These are phyloP conservation scores for Termitomyces sp. DNA, from an alignment of 768 basidiomycete genomes.

Conservation along the genomic window DNA sequence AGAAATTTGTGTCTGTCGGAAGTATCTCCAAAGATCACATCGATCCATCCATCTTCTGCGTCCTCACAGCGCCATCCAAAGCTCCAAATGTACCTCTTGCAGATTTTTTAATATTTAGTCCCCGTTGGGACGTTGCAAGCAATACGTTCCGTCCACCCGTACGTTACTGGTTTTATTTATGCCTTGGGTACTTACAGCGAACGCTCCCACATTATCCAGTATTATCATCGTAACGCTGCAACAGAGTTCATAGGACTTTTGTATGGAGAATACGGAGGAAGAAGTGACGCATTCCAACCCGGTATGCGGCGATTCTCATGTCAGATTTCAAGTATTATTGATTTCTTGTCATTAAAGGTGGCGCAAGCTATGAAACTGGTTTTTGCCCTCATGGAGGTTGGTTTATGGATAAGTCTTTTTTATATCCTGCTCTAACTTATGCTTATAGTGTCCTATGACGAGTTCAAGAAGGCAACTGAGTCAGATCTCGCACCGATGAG, in stretches of 20 bases:
- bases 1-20: conserved; percentile 58
- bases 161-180: conserved; percentile 8
- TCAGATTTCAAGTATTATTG: background rate
- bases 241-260: conserved; percentile 63
- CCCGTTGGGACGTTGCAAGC: conserved; percentile 57
- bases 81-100: conserved; percentile 49
- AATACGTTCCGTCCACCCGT: conserved; percentile 59
- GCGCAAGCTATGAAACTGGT: conserved; percentile 56
- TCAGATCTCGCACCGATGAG: conserved; percentile 44
- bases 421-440: background rate
- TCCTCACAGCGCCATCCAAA: conserved; percentile 62
- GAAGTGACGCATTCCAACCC: conserved; percentile 56
- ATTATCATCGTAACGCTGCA: conserved; percentile 58
- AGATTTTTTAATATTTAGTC: conserved; percentile 61
- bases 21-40: conserved; percentile 65
- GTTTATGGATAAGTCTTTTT: conserved; percentile 1
- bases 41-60: conserved; percentile 64
- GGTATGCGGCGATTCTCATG: conserved; percentile 22
- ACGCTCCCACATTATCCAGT: conserved; percentile 24
- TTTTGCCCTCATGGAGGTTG: conserved; percentile 61
- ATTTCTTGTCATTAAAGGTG: conserved; percentile 21
- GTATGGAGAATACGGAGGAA: conserved; percentile 57
- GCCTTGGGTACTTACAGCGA: background rate
- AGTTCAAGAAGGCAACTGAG: conserved; percentile 52
- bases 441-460: conserved; percentile 48